phyloP scores from a whole-genome alignment of 2,329 filamentous ascomycete genomes.

The Diaporthe longicolla region DNA sequence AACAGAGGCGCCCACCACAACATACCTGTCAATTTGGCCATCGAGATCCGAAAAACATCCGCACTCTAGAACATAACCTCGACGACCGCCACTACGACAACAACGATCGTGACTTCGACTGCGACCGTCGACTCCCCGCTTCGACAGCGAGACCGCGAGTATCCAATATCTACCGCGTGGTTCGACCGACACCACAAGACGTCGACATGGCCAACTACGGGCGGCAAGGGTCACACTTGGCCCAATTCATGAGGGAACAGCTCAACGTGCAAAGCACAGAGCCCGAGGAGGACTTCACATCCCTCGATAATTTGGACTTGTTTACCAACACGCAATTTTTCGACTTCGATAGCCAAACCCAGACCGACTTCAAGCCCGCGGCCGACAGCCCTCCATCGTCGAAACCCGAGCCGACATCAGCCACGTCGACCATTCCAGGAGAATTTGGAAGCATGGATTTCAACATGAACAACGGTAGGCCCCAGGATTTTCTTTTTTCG shows the following conservation, averaged over 20 bases:
- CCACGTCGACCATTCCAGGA: constrained; percentile 56
- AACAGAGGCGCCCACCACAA: constrained; percentile 3
- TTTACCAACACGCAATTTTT: constrained; percentile 89
- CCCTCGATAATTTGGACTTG: constrained; percentile 78
- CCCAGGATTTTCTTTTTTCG: constrained; percentile 25
- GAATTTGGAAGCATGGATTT: constrained; percentile 66
- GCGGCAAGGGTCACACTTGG: constrained; percentile 87
- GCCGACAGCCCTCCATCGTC: constrained; percentile 55
- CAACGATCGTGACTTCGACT: neutral
- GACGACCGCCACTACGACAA: neutral
- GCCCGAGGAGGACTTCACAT: constrained; percentile 70
- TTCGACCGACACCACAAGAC: constrained; percentile 36
- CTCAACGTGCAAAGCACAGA: constrained; percentile 80
- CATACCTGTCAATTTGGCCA: neutral
- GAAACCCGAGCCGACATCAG: constrained; percentile 54
- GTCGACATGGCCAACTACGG: constrained; percentile 78
- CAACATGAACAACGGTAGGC: constrained; percentile 44
- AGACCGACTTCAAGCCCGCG: constrained; percentile 65
- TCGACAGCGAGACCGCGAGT: neutral
- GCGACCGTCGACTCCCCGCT: neutral
- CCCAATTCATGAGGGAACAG: constrained; percentile 84
- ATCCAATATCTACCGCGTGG: neutral
- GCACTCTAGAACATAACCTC: neutral
- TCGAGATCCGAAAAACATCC: neutral
- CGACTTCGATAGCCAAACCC: constrained; percentile 79